Evolutionary conservation across 768 basidiomycete species (phyloP).

Genomic region (Tubosaeta sp.): DNA sequence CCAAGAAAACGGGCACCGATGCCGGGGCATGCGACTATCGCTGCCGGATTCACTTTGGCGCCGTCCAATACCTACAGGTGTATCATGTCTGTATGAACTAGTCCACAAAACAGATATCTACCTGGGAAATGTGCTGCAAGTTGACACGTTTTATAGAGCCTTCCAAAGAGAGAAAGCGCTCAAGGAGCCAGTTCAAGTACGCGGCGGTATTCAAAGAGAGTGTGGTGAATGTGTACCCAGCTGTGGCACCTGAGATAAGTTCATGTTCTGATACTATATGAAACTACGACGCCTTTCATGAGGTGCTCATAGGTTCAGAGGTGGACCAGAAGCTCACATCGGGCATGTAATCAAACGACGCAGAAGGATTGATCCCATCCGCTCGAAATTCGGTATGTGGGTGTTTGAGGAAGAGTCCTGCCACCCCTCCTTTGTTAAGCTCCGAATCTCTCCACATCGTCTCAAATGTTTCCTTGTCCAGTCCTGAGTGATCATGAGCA

Average conservation of each 20-base stretch:
- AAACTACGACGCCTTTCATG: conserved; percentile 22
- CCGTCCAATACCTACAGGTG: conserved; percentile 12
- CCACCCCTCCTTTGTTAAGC: conserved; percentile 42
- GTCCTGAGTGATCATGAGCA: conserved; percentile 35
- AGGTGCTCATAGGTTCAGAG: neutral
- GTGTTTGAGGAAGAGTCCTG: conserved; percentile 62
- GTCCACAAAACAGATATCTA: conserved; percentile 20
- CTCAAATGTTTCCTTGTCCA: conserved; percentile 73
- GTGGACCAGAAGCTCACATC: conserved; percentile 34
- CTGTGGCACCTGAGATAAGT: conserved; percentile 38
- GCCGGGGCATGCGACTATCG: conserved; percentile 67
- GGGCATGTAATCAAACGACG: conserved; percentile 49
- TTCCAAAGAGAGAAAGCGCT: conserved; percentile 56
- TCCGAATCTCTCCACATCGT: conserved; percentile 70
- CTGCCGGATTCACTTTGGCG: conserved; percentile 22
- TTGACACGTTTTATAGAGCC: conserved; percentile 55
- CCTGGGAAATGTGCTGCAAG: conserved; percentile 66
- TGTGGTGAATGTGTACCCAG: conserved; percentile 60
- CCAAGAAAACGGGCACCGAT: conserved; percentile 52
- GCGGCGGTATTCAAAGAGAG: conserved; percentile 61
- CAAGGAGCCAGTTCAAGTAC: conserved; percentile 62
- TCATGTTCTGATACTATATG: conserved; percentile 36
- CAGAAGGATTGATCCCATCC: conserved; percentile 29
- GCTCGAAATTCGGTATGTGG: conserved; percentile 59
- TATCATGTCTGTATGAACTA: neutral